Conservation (phyloP, 2,329 filamentous ascomycete species). For the Verticillium nubilum region DNA sequence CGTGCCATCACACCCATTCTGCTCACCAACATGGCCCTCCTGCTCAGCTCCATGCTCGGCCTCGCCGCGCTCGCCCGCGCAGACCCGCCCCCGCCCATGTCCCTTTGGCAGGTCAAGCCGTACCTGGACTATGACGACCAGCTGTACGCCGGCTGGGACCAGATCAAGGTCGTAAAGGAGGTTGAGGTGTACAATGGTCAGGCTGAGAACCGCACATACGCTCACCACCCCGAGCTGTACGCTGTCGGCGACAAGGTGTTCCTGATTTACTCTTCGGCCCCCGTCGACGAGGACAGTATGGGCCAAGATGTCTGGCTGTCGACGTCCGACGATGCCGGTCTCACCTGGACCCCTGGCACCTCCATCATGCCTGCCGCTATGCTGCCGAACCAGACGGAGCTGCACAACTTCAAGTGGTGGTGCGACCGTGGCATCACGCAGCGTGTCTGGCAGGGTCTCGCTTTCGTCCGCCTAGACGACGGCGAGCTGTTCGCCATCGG, state of each 20-base stretch:
- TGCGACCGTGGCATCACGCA: constrained; percentile 16
- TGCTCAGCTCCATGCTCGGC: not conserved
- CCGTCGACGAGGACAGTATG: constrained; percentile 20
- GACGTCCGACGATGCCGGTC: constrained; percentile 13
- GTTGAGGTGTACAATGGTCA: constrained; percentile 17
- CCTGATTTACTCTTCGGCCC: constrained; percentile 16
- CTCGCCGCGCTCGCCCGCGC: not conserved
- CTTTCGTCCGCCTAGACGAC: constrained; percentile 8
- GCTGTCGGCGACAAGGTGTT: constrained; percentile 12
- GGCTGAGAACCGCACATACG: constrained; percentile 15
- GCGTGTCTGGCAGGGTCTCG: constrained; percentile 12
- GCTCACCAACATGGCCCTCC: not conserved
- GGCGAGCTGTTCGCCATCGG: constrained; percentile 13
- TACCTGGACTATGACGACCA: constrained; percentile 16
- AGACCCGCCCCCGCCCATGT: constrained; percentile 6
- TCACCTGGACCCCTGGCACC: constrained; percentile 12
- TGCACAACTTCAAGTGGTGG: constrained; percentile 17
- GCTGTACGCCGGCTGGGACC: constrained; percentile 18
- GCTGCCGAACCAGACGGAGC: constrained; percentile 17
- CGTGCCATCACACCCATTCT: not conserved
- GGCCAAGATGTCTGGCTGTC: constrained; percentile 18
- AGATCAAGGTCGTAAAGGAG: constrained; percentile 13
- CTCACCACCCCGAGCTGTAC: constrained; percentile 18
- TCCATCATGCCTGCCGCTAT: constrained; percentile 16
- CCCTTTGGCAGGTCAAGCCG: constrained; percentile 14